These are phyloP conservation scores for Pisolithus marmoratus DNA, from an alignment of 768 basidiomycete genomes.

Conservation along the genomic window DNA sequence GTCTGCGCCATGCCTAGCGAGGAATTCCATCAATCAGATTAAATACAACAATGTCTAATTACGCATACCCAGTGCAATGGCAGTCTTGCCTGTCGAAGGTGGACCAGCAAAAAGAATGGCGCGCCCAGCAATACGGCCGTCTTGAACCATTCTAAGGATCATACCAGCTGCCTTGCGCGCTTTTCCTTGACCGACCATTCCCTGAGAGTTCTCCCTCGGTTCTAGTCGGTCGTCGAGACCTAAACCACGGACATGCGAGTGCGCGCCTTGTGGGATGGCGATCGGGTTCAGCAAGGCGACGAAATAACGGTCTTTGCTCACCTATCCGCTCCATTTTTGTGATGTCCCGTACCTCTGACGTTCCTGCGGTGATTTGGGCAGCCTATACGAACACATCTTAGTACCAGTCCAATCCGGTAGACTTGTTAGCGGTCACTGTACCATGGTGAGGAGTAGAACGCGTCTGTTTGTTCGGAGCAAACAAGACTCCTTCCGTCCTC, in stretches of 20 bases:
- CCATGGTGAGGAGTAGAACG: constrained; percentile 25
- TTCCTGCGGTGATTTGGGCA: constrained; percentile 71
- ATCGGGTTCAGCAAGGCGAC: background rate
- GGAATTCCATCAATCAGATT: background rate
- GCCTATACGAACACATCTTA: constrained; percentile 33
- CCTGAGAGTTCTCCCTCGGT: constrained; percentile 82
- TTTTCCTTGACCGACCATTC: constrained; percentile 96
- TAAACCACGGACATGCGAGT: constrained; percentile 93
- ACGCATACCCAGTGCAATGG: constrained; percentile 85
- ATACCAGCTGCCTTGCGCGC: constrained; percentile 97
- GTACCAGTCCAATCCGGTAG: background rate
- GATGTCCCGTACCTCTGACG: constrained; percentile 77
- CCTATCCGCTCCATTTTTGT: constrained; percentile 94
- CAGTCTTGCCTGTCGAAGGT: constrained; percentile 96
- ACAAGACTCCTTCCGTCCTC: constrained; percentile 11
- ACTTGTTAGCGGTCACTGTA: constrained; percentile 7
- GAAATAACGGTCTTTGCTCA: constrained; percentile 21
- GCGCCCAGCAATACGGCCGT: constrained; percentile 90
- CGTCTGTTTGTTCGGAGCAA: constrained; percentile 31
- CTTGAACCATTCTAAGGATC: constrained; percentile 97
- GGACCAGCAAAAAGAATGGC: constrained; percentile 98
- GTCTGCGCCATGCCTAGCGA: constrained; percentile 89
- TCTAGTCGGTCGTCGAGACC: constrained; percentile 91
- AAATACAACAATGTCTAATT: background rate
- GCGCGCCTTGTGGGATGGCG: constrained; percentile 51